A percentile compares a stretch with the other conserved stretches of the same genome.
Conservation (phyloP, 441 rosid genomes). For the Arabidopsis hybrid region DNA sequence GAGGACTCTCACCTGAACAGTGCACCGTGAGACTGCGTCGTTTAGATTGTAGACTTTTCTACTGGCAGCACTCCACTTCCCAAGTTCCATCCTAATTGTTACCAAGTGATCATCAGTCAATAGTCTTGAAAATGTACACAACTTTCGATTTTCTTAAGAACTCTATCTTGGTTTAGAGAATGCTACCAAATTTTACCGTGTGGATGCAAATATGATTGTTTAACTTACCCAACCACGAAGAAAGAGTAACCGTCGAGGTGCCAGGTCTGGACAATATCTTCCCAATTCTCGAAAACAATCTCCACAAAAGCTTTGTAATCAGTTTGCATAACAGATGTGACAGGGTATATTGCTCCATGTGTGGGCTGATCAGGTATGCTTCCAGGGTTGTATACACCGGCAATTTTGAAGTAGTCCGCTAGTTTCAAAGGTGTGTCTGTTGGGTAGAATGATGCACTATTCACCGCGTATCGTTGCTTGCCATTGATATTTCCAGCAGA, state of each 20-base stretch:
- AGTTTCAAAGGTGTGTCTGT: constrained; percentile 82
- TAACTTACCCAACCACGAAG: constrained; percentile 70
- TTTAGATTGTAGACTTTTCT: constrained; percentile 64
- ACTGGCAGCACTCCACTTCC: constrained; percentile 71
- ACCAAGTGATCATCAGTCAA: not conserved
- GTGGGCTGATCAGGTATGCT: constrained; percentile 71
- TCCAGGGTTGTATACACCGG: constrained; percentile 69
- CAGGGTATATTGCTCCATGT: constrained; percentile 52
- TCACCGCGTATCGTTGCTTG: constrained; percentile 76
- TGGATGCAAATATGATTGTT: not conserved
- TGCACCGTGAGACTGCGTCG: constrained; percentile 73
- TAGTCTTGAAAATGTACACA: no score
- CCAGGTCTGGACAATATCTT: constrained; percentile 69
- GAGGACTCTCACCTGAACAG: constrained; percentile 64
- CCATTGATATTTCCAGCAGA: constrained; percentile 68
- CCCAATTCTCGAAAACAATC: constrained; percentile 69
- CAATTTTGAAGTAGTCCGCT: constrained; percentile 73
- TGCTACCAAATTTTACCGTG: not conserved
- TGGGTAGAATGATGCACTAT: constrained; percentile 70
- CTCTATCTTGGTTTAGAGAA: not conserved
- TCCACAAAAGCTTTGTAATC: constrained; percentile 67
- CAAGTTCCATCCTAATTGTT: constrained; percentile 72
- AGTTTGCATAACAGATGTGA: constrained; percentile 76
- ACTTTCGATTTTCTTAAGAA: no score
- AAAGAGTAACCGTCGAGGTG: constrained; percentile 76